Base-by-base conservation (phyloP, 2,329 filamentous ascomycete species). In the Ascochyta koolunga region DNA sequence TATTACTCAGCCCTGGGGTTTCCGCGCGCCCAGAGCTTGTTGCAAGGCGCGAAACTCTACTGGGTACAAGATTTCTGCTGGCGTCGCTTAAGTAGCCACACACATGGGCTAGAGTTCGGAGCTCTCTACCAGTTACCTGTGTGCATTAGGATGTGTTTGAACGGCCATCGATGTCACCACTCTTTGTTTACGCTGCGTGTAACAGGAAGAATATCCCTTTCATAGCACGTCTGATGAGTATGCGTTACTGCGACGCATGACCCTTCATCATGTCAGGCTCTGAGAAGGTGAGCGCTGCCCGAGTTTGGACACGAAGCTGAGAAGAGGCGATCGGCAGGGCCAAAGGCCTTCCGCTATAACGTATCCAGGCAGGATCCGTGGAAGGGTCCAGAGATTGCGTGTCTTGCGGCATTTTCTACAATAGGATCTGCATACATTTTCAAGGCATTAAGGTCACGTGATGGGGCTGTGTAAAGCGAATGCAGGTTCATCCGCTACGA, bases 381-480 rank as follows among this genome's bases (percentile, higher is more conserved):
- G 44, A 54, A 46, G 22, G 50, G 16, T 19, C 49, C 31, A 49
- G 49, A 54, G 27, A 25, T 54, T 42, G 43, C 44, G 33, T 45
- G 39, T 50, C 40, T 45, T 53, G 49, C 33, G 54, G 54, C 35
- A 57, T 57, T 57, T 57, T 54, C 38, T 24, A 19, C 19, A 24
- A 25, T 35, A 37, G 37, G 56, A 62, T 59, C 56, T 56, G 46
- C 49, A 51, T 22, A 36, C 42, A 46, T 54, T 48, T 56, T 37
- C 56, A 54, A 37, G 56, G 53, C 31, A 53, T 33, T 24, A 33
- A 19, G 22, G 24, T 45, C 54, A 57, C 54, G 54, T 57, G 54
- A 57, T n/a, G 52, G 52, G 52, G 52, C 52, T 55, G 52, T 55
- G 52, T 55, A 55, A 31, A 50, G 41, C 45, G 47, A 43, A 54